Conservation (phyloP, 441 rosid genomes). For the Erodium moschatum region DNA sequence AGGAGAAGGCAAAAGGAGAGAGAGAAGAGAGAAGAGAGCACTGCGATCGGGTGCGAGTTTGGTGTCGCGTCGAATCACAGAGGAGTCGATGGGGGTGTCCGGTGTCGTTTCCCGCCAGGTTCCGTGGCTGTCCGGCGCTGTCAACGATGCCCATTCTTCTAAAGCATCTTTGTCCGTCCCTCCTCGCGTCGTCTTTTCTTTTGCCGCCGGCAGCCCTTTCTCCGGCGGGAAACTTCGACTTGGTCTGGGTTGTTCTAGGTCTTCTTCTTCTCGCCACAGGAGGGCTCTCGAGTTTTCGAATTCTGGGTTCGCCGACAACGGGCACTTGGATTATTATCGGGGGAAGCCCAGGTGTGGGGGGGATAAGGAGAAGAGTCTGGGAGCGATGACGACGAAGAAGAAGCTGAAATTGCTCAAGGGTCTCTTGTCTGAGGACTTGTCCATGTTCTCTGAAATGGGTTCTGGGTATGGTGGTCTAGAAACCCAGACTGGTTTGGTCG, state of each 20-base stretch:
- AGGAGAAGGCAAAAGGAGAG: neutral
- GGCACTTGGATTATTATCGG: constrained; percentile 30
- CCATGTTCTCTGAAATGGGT: constrained; percentile 30
- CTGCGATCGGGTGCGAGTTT: neutral
- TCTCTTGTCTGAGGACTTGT: constrained; percentile 30
- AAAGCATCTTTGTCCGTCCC: neutral
- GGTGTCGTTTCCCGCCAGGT: constrained; percentile 31
- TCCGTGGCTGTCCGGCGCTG: constrained; percentile 23
- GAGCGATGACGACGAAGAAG: constrained; percentile 31
- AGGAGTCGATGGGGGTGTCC: constrained; percentile 27
- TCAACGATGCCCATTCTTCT: neutral
- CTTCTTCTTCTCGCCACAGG: neutral
- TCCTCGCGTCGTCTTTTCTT: constrained; percentile 3
- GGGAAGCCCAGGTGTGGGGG: constrained; percentile 27
- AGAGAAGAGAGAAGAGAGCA: neutral
- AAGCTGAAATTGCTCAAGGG: constrained; percentile 35
- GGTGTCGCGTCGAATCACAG: no score
- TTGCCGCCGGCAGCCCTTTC: neutral
- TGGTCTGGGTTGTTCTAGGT: neutral
- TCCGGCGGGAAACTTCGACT: neutral
- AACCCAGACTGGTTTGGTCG: constrained; percentile 25
- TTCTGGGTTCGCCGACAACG: constrained; percentile 31
- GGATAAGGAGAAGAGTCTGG: constrained; percentile 24
- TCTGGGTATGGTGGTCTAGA: constrained; percentile 23
- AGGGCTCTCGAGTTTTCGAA: constrained; percentile 21